Evolutionary conservation across 192 early-diverging fungal genomes (phyloP), one percentile per base, ranked within the genome.

Genomic region (Coemansia sp.): DNA sequence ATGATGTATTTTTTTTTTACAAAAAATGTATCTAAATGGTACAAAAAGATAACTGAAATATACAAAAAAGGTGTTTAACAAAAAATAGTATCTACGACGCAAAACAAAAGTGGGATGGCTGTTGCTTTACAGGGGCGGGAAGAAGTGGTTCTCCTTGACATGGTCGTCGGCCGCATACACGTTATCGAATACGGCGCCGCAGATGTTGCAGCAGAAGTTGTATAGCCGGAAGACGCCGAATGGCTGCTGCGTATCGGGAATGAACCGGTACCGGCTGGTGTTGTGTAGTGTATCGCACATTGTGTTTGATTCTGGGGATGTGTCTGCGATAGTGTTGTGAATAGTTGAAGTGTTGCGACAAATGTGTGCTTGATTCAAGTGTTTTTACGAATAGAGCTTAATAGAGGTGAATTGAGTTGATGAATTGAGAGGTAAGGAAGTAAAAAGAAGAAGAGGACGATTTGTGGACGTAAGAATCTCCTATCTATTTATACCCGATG

Each of bases 81-180:
- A 20, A 7, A 49, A 20, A 49, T 49, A 20, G 7, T 2, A 16
- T 7, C 15, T 49, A 5, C 46, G 46, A 49, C 20, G 18, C 12
- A 49, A 49, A 49, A 20, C 46, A 20, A n/a, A n/a, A 30, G 30
- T 3, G 30, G 3, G 6, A 20, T 7, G n/a, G 46, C 18, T n/a
- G 14, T 69, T 49, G 75, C 36, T 64, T 44, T 64, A 68, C 6
- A 82, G 44, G 6, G 70, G 71, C n/a, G 79, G 79, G 46, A 76
- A 82, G 63, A 82, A 82, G 68, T 82, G 79, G 60, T 64, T 64
- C 33, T 76, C 79, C 57, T 73, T 73, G 62, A 82, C 74, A 34
- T 82, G 79, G 43, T 82, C 75, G 48, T 68, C 66, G 38, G 79
- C 79, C 6, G 56, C 71, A 16, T 63, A 62, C 2, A 76, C 49